Conservation (phyloP, 306 rosid genomes). For the Dicorynia guianensis region DNA sequence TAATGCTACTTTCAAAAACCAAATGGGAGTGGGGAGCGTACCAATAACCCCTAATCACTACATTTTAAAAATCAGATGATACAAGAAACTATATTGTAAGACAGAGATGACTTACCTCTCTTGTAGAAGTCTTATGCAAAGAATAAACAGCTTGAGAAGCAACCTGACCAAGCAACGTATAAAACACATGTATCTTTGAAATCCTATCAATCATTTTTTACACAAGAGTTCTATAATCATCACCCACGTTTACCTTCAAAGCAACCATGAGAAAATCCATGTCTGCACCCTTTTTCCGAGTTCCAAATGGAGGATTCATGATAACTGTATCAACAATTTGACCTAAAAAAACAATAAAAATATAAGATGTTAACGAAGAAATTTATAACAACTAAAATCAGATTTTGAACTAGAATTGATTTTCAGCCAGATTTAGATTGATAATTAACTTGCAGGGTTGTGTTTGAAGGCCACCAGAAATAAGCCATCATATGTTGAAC, state of each 20-base stretch:
- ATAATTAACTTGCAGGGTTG: background rate
- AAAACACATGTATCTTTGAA: slow-evolving; percentile 31
- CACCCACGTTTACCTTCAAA: slow-evolving; percentile 65
- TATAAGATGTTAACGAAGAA: slow-evolving; percentile 19
- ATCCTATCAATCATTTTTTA: slow-evolving; percentile 24
- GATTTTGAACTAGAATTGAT: background rate
- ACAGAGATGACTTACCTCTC: slow-evolving; percentile 71
- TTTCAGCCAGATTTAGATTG: slow-evolving; percentile 13
- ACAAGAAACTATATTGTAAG: slow-evolving; percentile 25
- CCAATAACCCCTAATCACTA: background rate
- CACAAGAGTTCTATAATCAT: background rate
- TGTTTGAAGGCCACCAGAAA: slow-evolving; percentile 11
- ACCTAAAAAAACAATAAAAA: slow-evolving; percentile 53
- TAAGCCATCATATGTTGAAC: background rate
- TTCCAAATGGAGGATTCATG: slow-evolving; percentile 98
- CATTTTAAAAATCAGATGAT: background rate
- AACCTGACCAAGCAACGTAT: slow-evolving; percentile 56
- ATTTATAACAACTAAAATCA: background rate
- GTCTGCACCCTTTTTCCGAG: slow-evolving; percentile 86
- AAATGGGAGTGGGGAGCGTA: too few relatives aligned
- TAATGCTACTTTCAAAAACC: background rate
- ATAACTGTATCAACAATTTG: slow-evolving; percentile 80
- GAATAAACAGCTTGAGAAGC: slow-evolving; percentile 95
- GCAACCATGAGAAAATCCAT: slow-evolving; percentile 81
- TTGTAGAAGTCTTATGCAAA: slow-evolving; percentile 87